Conservation (phyloP, 139 green algal genomes). For the Micractinium conductrix region DNA sequence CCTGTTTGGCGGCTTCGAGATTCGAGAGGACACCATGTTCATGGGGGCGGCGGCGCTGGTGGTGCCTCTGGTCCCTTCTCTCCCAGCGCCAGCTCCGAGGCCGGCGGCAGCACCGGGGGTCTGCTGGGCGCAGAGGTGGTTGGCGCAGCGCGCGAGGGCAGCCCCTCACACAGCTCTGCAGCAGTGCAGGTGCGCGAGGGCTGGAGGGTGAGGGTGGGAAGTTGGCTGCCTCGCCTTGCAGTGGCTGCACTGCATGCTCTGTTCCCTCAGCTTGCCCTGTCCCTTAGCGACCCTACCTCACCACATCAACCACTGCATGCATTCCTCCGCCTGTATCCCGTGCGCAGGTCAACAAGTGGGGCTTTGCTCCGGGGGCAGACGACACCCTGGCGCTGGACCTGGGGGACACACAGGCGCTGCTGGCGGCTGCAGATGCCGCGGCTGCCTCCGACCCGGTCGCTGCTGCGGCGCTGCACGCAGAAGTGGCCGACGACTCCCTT, state of each 20-base stretch:
- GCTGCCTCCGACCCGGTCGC: not conserved
- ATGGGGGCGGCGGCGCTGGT: not conserved
- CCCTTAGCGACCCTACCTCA: no score
- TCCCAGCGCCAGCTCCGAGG: not conserved
- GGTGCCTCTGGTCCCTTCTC: no score
- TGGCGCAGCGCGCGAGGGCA: not conserved
- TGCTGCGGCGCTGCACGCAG: not conserved
- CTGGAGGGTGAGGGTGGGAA: no score
- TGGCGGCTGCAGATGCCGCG: not conserved
- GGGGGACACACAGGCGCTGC: conserved; percentile 8
- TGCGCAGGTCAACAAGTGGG: conserved; percentile 41
- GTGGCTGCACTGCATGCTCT: no score
- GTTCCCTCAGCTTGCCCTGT: no score
- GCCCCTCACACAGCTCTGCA: not conserved
- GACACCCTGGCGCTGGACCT: conserved; percentile 40
- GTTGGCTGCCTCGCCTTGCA: no score
- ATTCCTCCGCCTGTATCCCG: no score
- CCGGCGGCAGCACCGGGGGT: conserved; percentile 6
- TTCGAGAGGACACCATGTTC: conserved; percentile 43
- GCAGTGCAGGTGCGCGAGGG: conserved; percentile 14
- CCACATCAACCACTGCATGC: no score
- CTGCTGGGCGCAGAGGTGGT: not conserved
- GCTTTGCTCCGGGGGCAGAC: conserved; percentile 34
- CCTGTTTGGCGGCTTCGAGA: conserved; percentile 1
- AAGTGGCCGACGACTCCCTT: not conserved